Percentiles rank a stretch among this genome's conserved stretches.
Conservation (phyloP, 1,139 yeast species). For the Kodamaea alishanica region DNA sequence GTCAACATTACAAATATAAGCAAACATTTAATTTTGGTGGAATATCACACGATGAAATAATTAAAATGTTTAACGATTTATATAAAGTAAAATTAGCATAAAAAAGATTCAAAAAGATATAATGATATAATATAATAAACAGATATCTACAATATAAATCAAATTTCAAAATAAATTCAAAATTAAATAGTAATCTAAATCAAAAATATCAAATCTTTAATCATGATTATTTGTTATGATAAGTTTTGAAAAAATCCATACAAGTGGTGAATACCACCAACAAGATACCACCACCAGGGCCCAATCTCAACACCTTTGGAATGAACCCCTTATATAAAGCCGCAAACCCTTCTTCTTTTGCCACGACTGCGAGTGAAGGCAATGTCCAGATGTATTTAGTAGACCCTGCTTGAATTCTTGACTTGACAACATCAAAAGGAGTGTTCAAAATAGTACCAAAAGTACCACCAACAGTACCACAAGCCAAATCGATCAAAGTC, state of each 20-base stretch:
- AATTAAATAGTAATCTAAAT: not conserved
- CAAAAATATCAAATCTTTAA: not conserved
- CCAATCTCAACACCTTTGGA: conserved; percentile 95
- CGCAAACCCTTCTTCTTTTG: conserved; percentile 68
- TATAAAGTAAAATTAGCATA: not conserved
- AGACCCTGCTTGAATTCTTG: conserved; percentile 90
- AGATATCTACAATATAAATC: conserved; percentile 2
- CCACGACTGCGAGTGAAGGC: conserved; percentile 73
- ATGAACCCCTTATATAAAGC: conserved; percentile 78
- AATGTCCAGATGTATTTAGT: conserved; percentile 88
- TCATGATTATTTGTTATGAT: conserved; percentile 34
- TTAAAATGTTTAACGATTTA: conserved; percentile 14
- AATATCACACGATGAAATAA: conserved; percentile 12
- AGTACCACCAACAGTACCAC: conserved; percentile 96
- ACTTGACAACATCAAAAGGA: conserved; percentile 96
- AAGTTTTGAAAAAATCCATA: conserved; percentile 86
- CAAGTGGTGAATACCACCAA: conserved; percentile 91
- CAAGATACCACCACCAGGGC: conserved; percentile 98
- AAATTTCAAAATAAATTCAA: conserved; percentile 2
- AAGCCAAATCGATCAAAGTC: conserved; percentile 79
- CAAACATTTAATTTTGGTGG: conserved; percentile 15
- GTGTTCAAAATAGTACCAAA: conserved; percentile 91
- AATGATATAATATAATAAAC: conserved; percentile 5
- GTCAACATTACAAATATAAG: conserved; percentile 10
- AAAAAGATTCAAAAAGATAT: not conserved